phyloP scores from a whole-genome alignment of 2,329 filamentous ascomycete genomes.

The Neophaeococcomyces aloes region DNA sequence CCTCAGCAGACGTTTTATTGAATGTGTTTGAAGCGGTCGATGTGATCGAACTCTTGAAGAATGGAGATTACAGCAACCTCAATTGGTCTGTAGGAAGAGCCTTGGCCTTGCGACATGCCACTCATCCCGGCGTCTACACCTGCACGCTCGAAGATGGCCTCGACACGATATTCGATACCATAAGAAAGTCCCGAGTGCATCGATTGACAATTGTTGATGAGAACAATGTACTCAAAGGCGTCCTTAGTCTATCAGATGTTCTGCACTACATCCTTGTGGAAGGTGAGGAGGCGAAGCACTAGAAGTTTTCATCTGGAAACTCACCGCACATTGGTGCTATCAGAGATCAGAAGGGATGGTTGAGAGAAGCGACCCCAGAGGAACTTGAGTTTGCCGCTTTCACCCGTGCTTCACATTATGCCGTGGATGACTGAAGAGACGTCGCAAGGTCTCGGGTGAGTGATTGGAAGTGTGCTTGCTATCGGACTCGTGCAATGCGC shows the following conservation, averaged over 20 bases:
- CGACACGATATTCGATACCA: slow-evolving; percentile 92
- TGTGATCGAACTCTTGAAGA: slow-evolving; percentile 91
- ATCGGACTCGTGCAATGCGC: too few relatives aligned
- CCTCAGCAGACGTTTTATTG: slow-evolving; percentile 52
- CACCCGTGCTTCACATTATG: too few relatives aligned
- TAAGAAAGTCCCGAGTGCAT: slow-evolving; percentile 89
- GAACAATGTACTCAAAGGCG: slow-evolving; percentile 69
- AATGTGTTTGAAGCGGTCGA: slow-evolving; percentile 98
- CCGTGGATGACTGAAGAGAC: too few relatives aligned
- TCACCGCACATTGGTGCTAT: too few relatives aligned
- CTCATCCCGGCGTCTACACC: slow-evolving; percentile 94
- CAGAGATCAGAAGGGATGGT: too few relatives aligned
- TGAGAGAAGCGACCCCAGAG: too few relatives aligned
- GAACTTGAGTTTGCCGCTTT: too few relatives aligned
- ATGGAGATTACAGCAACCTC: slow-evolving; percentile 83
- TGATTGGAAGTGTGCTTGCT: too few relatives aligned
- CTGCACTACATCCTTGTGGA: slow-evolving; percentile 84
- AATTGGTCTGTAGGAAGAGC: slow-evolving; percentile 80
- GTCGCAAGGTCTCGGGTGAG: too few relatives aligned
- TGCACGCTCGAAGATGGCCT: slow-evolving; percentile 85
- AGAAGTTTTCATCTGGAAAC: neutral
- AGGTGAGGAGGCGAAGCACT: slow-evolving; percentile 45
- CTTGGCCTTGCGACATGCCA: slow-evolving; percentile 34
- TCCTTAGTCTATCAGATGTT: slow-evolving; percentile 92
- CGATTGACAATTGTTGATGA: slow-evolving; percentile 89